These are phyloP conservation scores for Cadophora gregata DNA, from an alignment of 2,329 filamentous ascomycete genomes.

Conservation along the genomic window DNA sequence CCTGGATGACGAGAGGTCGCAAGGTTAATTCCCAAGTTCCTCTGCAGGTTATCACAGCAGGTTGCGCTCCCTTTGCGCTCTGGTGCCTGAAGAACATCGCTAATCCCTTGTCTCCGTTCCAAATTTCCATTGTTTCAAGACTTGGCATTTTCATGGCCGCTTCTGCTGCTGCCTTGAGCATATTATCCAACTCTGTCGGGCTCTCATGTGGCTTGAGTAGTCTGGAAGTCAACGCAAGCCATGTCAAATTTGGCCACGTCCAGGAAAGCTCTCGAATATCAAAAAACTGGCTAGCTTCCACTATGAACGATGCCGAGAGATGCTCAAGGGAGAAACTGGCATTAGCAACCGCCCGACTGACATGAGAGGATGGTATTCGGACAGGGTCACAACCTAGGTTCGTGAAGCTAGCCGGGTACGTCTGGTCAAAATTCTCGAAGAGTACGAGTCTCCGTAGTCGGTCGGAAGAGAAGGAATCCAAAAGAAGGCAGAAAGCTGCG, in stretches of 20 bases:
- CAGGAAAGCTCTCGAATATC: constrained; percentile 32
- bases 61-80: constrained; percentile 23
- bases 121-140: constrained; percentile 37
- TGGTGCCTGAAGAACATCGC: constrained; percentile 35
- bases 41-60: constrained; percentile 37
- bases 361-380: constrained; percentile 36
- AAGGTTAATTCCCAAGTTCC: constrained; percentile 40
- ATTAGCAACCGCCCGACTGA: constrained; percentile 29
- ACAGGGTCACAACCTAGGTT: constrained; percentile 31
- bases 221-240: constrained; percentile 34
- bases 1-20: constrained; percentile 31
- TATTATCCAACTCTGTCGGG: constrained; percentile 25
- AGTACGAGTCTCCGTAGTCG: constrained; percentile 43
- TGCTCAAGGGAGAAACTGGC: constrained; percentile 33
- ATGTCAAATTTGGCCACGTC: constrained; percentile 35
- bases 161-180: constrained; percentile 32
- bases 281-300: constrained; percentile 36
- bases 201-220: constrained; percentile 39
- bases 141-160: constrained; percentile 36
- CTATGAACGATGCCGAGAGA: constrained; percentile 35
- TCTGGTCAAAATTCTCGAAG: constrained; percentile 47
- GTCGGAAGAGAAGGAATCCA: constrained; percentile 40
- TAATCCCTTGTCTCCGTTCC: constrained; percentile 35
- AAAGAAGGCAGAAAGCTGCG: constrained; percentile 39
- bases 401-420: constrained; percentile 37